Evolutionary conservation across 768 basidiomycete species (phyloP), one percentile per base, ranked within the genome.

Genomic region (Suillus subalutaceus): DNA sequence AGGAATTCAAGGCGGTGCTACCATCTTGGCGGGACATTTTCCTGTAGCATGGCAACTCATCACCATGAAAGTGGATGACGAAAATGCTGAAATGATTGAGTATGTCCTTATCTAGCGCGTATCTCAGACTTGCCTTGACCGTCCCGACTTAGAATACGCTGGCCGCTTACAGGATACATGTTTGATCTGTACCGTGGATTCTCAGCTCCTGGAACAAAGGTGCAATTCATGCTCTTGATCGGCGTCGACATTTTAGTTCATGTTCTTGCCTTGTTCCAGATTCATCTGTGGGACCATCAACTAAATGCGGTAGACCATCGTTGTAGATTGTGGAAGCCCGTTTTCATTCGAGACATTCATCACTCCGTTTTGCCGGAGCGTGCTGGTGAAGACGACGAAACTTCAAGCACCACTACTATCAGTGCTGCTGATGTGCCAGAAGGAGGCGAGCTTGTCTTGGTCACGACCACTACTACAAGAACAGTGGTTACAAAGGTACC

Each of bases 201-300:
- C 20, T 76, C 74, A 2, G 32, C 40, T 48, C 70, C 76, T 43
- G 77, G 73, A 68, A 77, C 75, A 13, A 76, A 74, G 74, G 76
- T 76, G 32, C 10, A 10, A 6, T 12, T 4, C 3, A 56, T 7
- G 3, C 2, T 56, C 5, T 56, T 20, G 12, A 56, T 35, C 32
- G 10, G 32, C 9, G 18, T 20, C 5, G 1, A 3, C 2, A n/a
- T 56, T 35, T 20, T 56, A 6, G 10, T 35, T 35, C 6, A 35
- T 56, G 32, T 35, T 56, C 32, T 35, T 56, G 20, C 20, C 32
- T n/a, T 35, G 18, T 10, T 56, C 55, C 10, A 56, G 53, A 18
- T 55, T 13, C n/a, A 50, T 2, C 48, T 50, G 10, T 5, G 12
- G 1, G 5, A 44, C 44, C 9, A 0, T 20, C 7, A 20, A 20